These are phyloP conservation scores for Beauveria scarabaeidicola DNA, from an alignment of 2,329 filamentous ascomycete genomes.

Conservation along the genomic window DNA sequence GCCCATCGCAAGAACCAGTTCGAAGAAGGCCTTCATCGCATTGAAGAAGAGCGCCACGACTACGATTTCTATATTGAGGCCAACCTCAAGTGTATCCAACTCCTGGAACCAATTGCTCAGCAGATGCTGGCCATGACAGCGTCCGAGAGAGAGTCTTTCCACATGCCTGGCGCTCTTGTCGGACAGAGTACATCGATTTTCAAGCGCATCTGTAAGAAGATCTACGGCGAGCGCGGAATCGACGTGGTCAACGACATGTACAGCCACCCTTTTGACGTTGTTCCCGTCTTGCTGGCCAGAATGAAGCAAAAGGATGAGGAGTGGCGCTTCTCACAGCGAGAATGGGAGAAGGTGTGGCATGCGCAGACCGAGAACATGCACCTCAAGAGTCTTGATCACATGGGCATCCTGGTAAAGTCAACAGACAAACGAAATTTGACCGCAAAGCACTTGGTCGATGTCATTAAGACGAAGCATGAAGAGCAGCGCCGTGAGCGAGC, in stretches of 20 bases:
- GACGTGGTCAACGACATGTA: constrained; percentile 86
- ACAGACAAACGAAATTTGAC: constrained; percentile 88
- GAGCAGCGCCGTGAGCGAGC: constrained; percentile 71
- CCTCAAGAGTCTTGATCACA: constrained; percentile 92
- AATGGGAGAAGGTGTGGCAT: constrained; percentile 99
- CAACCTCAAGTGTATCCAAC: constrained; percentile 87
- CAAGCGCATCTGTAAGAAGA: constrained; percentile 93
- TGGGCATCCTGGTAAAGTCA: constrained; percentile 82
- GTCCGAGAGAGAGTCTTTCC: constrained; percentile 63
- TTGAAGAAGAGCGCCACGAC: constrained; percentile 96
- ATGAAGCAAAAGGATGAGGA: constrained; percentile 96
- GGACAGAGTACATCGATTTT: constrained; percentile 96
- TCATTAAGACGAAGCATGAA: constrained; percentile 87
- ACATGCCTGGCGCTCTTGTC: constrained; percentile 73
- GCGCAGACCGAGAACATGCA: constrained; percentile 92
- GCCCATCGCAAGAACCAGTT: constrained; percentile 94
- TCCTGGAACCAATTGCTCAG: constrained; percentile 88
- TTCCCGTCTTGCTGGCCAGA: constrained; percentile 79
- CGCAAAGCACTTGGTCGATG: constrained; percentile 79
- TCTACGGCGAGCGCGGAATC: constrained; percentile 82
- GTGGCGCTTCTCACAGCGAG: constrained; percentile 92
- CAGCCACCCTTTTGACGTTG: constrained; percentile 70
- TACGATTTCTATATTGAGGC: constrained; percentile 98
- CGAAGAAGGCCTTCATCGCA: constrained; percentile 88
- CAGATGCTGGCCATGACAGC: constrained; percentile 75